These are phyloP conservation scores for Bacterosira constricta DNA, from an alignment of 108 stramenopile genomes.

Conservation along the genomic window DNA sequence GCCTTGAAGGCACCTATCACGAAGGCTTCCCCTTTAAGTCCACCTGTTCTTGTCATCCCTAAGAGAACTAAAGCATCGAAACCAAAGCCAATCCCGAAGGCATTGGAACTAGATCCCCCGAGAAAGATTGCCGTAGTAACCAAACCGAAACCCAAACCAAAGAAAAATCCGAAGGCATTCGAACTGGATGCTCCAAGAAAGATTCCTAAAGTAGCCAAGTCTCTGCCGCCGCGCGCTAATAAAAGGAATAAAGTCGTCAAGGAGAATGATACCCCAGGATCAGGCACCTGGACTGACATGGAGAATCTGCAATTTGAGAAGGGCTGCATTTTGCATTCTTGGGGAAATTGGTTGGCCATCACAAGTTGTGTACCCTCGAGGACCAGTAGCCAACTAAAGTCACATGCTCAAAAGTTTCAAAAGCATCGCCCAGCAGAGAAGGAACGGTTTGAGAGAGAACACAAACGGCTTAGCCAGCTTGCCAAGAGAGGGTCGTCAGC, in stretches of 20 bases:
- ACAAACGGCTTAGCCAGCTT: not conserved
- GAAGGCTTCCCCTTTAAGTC: not conserved
- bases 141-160: not conserved
- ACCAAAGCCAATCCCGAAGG: not conserved
- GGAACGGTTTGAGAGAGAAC: not conserved
- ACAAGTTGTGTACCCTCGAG: conserved; percentile 13
- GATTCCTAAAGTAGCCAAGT: not conserved
- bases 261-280: not conserved
- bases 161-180: not conserved
- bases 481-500: not conserved
- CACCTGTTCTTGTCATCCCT: not conserved
- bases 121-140: too few relatives aligned
- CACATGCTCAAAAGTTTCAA: conserved; percentile 18
- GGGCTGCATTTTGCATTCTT: conserved; percentile 7
- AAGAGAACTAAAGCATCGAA: not conserved
- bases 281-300: conserved; percentile 22
- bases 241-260: not conserved
- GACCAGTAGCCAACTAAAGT: conserved; percentile 6
- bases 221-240: not conserved
- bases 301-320: conserved; percentile 19
- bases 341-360: conserved; percentile 13
- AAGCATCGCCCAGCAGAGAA: conserved; percentile 3
- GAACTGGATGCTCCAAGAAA: not conserved
- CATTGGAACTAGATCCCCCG: not conserved
- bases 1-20: not conserved